Percentiles rank a stretch among this genome's conserved stretches.
Conservation (phyloP, 1,139 yeast species). For the Wickerhamomyces sp. region DNA sequence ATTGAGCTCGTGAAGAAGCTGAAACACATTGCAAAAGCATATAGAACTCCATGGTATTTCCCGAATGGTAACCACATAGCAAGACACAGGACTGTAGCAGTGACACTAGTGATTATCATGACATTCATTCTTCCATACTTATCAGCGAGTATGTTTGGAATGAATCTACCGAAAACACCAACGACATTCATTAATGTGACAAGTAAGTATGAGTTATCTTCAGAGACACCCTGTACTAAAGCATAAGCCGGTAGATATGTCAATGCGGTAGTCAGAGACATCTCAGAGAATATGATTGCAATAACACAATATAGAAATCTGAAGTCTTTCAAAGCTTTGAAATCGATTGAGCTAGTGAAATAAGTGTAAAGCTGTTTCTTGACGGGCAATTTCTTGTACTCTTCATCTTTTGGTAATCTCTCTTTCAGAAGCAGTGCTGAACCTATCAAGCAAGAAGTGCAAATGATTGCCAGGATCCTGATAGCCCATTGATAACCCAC, state of each 20-base stretch:
- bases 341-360: conserved; percentile 22
- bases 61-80: conserved; percentile 54
- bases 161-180: conserved; percentile 53
- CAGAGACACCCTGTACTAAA: conserved; percentile 45
- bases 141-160: conserved; percentile 52
- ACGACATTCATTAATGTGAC: conserved; percentile 54
- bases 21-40: conserved; percentile 41
- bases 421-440: conserved; percentile 44
- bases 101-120: conserved; percentile 37
- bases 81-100: conserved; percentile 37
- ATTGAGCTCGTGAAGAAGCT: conserved; percentile 49
- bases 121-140: conserved; percentile 56
- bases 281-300: conserved; percentile 47
- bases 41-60: conserved; percentile 25
- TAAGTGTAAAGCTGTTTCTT: conserved; percentile 18
- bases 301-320: conserved; percentile 36
- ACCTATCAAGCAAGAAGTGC: conserved; percentile 35
- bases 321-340: conserved; percentile 34
- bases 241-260: conserved; percentile 56
- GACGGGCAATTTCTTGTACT: conserved; percentile 16
- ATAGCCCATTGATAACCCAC: conserved; percentile 63
- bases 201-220: conserved; percentile 45
- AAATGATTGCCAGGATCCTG: conserved; percentile 47
- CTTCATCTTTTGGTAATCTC: conserved; percentile 31
- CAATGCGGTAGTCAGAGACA: conserved; percentile 46